Conservation (phyloP, 768 basidiomycete genomes). For the Hydnomerulius pinastri region DNA sequence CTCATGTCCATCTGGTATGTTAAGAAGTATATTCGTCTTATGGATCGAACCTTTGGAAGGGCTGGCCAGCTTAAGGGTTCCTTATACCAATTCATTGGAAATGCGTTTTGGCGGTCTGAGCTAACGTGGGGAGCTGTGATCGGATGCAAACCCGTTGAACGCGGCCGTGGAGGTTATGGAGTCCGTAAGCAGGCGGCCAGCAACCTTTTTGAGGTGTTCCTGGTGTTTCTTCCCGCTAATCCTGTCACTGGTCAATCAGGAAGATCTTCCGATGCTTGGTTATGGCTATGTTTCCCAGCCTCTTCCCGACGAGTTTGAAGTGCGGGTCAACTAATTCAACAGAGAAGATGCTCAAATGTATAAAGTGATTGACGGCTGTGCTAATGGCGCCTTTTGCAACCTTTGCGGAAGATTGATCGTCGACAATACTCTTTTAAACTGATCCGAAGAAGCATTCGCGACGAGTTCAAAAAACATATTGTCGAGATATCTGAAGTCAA, state of each 20-base stretch:
- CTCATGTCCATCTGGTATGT: constrained; percentile 22
- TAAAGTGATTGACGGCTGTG: constrained; percentile 20
- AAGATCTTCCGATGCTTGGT: constrained; percentile 9
- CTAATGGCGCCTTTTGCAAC: constrained; percentile 13
- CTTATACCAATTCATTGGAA: constrained; percentile 6
- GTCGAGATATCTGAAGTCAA: constrained; percentile 6
- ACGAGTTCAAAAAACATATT: constrained; percentile 22
- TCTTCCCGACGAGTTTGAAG: constrained; percentile 28
- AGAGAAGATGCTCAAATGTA: constrained; percentile 30
- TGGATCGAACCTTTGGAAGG: constrained; percentile 12
- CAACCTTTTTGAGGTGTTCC: constrained; percentile 15
- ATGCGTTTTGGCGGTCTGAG: neutral
- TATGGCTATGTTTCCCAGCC: constrained; percentile 12
- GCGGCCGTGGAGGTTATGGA: neutral
- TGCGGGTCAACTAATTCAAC: constrained; percentile 20
- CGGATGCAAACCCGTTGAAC: neutral
- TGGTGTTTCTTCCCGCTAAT: constrained; percentile 6
- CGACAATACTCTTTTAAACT: constrained; percentile 11
- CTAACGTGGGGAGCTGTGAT: constrained; percentile 4
- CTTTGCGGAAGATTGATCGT: constrained; percentile 31
- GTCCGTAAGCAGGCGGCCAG: constrained; percentile 21
- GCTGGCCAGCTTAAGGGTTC: constrained; percentile 14
- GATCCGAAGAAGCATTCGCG: constrained; percentile 13
- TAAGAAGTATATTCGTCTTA: constrained; percentile 22
- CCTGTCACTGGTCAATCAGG: constrained; percentile 6